phyloP scores from a whole-genome alignment of 192 early-diverging fungal species.

The Lobulomyces angularis region DNA sequence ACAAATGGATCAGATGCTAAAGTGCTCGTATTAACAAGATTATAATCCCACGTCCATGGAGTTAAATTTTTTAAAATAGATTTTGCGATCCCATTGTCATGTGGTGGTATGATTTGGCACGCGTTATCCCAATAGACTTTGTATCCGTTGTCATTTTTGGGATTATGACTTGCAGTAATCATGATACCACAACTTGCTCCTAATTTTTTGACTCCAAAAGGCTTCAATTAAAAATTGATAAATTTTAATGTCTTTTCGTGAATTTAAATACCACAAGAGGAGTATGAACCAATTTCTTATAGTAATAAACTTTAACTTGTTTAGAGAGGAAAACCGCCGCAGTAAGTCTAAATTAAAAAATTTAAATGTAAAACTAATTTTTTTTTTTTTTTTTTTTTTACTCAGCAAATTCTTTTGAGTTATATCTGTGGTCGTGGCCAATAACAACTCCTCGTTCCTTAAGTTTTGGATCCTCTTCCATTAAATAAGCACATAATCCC shows the following conservation, averaged over 20 bases:
- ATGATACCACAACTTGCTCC: constrained; percentile 76
- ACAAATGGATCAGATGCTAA: constrained; percentile 44
- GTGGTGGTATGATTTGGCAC: constrained; percentile 81
- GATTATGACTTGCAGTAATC: constrained; percentile 89
- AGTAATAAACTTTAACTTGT: constrained; percentile 71
- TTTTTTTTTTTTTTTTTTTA: background rate
- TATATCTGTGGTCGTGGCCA: constrained; percentile 88
- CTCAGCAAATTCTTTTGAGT: constrained; percentile 65
- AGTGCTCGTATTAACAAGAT: constrained; percentile 37
- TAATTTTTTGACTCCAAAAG: constrained; percentile 69
- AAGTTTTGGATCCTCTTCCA: constrained; percentile 39
- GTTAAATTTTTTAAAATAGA: constrained; percentile 54
- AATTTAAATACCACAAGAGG: constrained; percentile 65
- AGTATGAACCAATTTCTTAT: constrained; percentile 62
- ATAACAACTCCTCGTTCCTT: constrained; percentile 70
- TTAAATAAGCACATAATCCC: constrained; percentile 63
- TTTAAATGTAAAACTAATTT: background rate
- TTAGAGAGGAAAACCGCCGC: constrained; percentile 68
- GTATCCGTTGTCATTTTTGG: constrained; percentile 83
- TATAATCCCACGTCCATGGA: constrained; percentile 57
- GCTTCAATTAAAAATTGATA: constrained; percentile 20
- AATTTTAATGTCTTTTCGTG: too few species aligned
- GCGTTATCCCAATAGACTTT: constrained; percentile 74
- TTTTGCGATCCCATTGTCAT: constrained; percentile 66
- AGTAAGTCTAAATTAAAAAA: constrained; percentile 32